A percentile compares a stretch with the other conserved stretches of the same genome.
These are phyloP conservation scores for Chlorella sp. DNA, from an alignment of 139 green algal genomes.

Conservation along the genomic window DNA sequence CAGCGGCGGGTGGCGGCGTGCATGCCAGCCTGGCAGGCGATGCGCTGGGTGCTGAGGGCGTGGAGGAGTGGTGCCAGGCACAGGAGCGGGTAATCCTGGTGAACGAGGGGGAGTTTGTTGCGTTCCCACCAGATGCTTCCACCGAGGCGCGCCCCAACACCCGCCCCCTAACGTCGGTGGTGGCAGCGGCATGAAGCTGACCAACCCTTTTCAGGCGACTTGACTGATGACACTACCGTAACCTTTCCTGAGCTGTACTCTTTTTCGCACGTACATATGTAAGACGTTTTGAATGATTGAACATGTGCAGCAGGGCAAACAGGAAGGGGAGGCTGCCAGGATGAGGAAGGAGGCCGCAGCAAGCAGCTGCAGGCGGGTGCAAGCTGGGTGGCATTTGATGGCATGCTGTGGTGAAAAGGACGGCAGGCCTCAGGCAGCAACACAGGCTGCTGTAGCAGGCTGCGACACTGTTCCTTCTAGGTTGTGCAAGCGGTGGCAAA, in stretches of 20 bases:
- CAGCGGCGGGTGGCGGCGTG: not conserved
- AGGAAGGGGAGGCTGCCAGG: too few relatives aligned
- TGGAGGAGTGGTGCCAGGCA: constrained; percentile 33
- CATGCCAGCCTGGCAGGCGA: not conserved
- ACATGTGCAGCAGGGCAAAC: too few relatives aligned
- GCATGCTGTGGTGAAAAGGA: too few relatives aligned
- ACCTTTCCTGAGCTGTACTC: not conserved
- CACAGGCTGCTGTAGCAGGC: too few relatives aligned
- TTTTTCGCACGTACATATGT: not conserved
- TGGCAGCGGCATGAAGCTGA: not conserved
- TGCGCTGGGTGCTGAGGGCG: not conserved
- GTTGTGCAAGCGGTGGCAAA: too few relatives aligned
- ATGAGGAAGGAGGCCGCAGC: too few relatives aligned
- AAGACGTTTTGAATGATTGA: too few relatives aligned
- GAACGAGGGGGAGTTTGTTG: constrained; percentile 25
- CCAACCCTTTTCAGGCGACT: too few relatives aligned
- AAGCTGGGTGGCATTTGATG: too few relatives aligned
- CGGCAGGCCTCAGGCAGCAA: too few relatives aligned
- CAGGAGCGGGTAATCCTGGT: constrained; percentile 31
- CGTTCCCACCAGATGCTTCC: not conserved
- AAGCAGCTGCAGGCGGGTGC: too few relatives aligned
- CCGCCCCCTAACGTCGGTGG: constrained; percentile 6
- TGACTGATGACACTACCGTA: not conserved
- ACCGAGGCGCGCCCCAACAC: not conserved
- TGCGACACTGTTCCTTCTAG: too few relatives aligned